Percentiles rank a stretch among this genome's conserved stretches.
Conservation (phyloP, 1,139 yeast genomes). For the Fermentozyma sake region DNA sequence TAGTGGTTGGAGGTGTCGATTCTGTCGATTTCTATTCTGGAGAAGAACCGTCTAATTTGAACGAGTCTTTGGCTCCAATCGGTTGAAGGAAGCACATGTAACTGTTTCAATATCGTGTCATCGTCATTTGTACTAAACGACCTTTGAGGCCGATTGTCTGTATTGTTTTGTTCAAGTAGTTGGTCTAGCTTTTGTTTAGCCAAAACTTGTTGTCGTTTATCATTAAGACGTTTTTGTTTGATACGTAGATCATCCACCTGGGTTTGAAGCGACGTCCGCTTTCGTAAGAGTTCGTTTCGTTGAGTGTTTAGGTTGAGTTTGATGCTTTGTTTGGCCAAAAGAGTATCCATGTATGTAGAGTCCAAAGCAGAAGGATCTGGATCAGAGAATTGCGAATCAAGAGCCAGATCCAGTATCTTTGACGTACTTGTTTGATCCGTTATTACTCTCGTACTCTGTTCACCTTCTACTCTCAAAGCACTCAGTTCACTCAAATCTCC, state of each 20-base stretch:
- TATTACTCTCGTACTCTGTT: not conserved
- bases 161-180: slow-evolving; percentile 20
- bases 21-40: slow-evolving; percentile 20
- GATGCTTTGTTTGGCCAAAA: slow-evolving; percentile 14
- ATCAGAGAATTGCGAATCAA: slow-evolving; percentile 1
- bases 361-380: too few relatives aligned
- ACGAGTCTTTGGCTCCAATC: slow-evolving; percentile 31
- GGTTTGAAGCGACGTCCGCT: slow-evolving; percentile 15
- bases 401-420: too few relatives aligned
- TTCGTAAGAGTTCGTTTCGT: slow-evolving; percentile 18
- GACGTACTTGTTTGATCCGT: too few relatives aligned
- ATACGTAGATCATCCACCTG: slow-evolving; percentile 19
- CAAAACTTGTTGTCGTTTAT: slow-evolving; percentile 11
- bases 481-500: too few relatives aligned
- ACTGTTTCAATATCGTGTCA: slow-evolving; percentile 14
- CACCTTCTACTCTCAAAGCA: too few relatives aligned
- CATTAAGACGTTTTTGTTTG: slow-evolving; percentile 14
- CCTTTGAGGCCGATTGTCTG: too few relatives aligned
- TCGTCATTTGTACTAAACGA: too few relatives aligned
- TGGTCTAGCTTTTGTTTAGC: slow-evolving; percentile 15
- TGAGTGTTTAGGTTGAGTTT: slow-evolving; percentile 17
- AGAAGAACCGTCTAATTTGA: slow-evolving; percentile 24
- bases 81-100: slow-evolving; percentile 34
- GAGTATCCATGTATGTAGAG: slow-evolving; percentile 4
- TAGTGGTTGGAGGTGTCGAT: slow-evolving; percentile 12